Evolutionary conservation across 257 asterid species (phyloP), one percentile per base, ranked within the genome.

Genomic region (Linderniella brevidens): DNA sequence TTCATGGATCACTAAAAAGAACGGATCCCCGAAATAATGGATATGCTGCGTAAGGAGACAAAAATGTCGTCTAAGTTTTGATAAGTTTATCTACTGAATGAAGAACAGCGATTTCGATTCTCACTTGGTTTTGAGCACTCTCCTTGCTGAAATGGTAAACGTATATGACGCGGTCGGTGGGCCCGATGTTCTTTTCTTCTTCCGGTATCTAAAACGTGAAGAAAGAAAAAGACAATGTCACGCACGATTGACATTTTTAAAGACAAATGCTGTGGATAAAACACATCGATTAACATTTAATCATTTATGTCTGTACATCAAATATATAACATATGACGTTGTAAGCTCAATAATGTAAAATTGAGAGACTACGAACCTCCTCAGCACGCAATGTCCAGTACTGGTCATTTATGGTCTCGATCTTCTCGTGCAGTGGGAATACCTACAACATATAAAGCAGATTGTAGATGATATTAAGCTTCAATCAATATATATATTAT

Each of bases 351-450:
- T 32, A 19, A 20, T 41, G 40, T 49, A 59, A 13, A 43, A 58
- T 25, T 2, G 6, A 25, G 32, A 56, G 52, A 25, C 32, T 2
- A 25, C 32, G 4, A 20, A 74, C 96, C 94, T 90, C 98, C 71
- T 90, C 98, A 9, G 94, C 98, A 39, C 96, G 92, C 64, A 90
- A 54, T 2, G 96, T 90, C 98, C 98, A 90, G 68, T 90, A 90
- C 50, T 90, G 96, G 62, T 85, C 94, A 64, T 85, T 85, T 65
- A 90, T 90, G 57, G 85, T 85, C 66, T 90, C 96, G 59, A 85
- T 90, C 66, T 81, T 90, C 73, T 85, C 98, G 45, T 51, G 65
- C 56, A 54, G 58, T 25, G 98, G 98, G 55, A 90, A 85, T 53
- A 90, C 77, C 98, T 90, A 90, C 68, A 69, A 57, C 63, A 46